Conservation (phyloP, 345 rosid genomes). For the Ailanthus altissimus region DNA sequence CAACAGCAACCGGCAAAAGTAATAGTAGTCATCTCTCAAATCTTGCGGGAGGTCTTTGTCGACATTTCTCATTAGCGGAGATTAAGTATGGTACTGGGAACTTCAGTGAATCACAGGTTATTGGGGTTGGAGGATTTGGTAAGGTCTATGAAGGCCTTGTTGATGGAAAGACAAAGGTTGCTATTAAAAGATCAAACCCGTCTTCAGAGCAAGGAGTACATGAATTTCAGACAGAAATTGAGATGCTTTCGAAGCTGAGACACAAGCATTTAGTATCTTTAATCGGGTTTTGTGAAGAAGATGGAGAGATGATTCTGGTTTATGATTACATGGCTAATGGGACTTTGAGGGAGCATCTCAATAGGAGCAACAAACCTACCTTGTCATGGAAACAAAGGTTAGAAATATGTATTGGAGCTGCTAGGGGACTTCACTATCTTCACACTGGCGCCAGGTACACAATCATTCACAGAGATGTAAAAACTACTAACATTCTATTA, state of each 20-base stretch:
- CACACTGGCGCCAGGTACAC: constrained; percentile 67
- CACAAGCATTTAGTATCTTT: constrained; percentile 68
- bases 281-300: constrained; percentile 69
- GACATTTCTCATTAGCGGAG: constrained; percentile 53
- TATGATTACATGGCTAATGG: constrained; percentile 71
- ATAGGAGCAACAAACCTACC: constrained; percentile 35
- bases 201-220: constrained; percentile 60
- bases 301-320: constrained; percentile 61
- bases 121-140: constrained; percentile 72
- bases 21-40: constrained; percentile 36
- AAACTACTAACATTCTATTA: constrained; percentile 66
- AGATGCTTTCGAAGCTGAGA: constrained; percentile 68
- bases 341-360: constrained; percentile 57
- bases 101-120: constrained; percentile 49
- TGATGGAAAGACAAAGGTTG: constrained; percentile 50
- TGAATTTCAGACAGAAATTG: constrained; percentile 65
- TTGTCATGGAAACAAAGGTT: constrained; percentile 58
- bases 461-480: constrained; percentile 71
- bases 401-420: constrained; percentile 70
- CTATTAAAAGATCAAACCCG: constrained; percentile 67
- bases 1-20: constrained; percentile 41
- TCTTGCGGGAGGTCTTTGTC: constrained; percentile 59
- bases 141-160: constrained; percentile 58
- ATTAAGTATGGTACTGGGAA: constrained; percentile 47
- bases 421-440: constrained; percentile 70